Conservation (phyloP, 2,329 filamentous ascomycete species). For the Camillea tinctor region DNA sequence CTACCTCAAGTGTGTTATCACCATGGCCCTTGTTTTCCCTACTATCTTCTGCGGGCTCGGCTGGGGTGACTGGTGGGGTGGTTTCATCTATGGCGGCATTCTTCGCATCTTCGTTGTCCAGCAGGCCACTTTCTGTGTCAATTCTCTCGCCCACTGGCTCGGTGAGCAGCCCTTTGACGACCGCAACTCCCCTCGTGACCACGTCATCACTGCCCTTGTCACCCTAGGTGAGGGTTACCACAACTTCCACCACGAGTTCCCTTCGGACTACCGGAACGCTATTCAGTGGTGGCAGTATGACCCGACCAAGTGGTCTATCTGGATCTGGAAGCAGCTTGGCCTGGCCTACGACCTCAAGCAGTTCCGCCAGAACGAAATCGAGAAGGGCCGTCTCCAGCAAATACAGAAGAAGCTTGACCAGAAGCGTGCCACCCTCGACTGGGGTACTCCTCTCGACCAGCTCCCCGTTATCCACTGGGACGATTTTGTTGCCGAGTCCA, state of each 20-base stretch:
- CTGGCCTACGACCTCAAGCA: slow-evolving; percentile 76
- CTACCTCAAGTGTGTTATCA: slow-evolving; percentile 46
- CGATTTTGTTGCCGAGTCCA: slow-evolving; percentile 62
- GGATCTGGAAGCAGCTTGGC: slow-evolving; percentile 65
- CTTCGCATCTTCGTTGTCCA: slow-evolving; percentile 52
- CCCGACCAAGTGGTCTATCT: slow-evolving; percentile 70
- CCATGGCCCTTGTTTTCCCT: slow-evolving; percentile 47
- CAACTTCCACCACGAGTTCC: slow-evolving; percentile 74
- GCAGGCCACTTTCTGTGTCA: slow-evolving; percentile 54
- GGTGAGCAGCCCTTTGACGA: slow-evolving; percentile 69
- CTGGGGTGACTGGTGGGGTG: slow-evolving; percentile 49
- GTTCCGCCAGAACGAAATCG: slow-evolving; percentile 87
- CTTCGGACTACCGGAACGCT: slow-evolving; percentile 69
- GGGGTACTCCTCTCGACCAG: slow-evolving; percentile 62
- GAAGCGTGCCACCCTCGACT: slow-evolving; percentile 61
- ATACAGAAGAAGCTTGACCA: slow-evolving; percentile 68
- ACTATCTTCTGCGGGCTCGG: slow-evolving; percentile 45
- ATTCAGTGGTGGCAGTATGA: slow-evolving; percentile 71
- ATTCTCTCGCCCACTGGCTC: slow-evolving; percentile 53
- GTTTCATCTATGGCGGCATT: slow-evolving; percentile 50
- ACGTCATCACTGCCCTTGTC: slow-evolving; percentile 64
- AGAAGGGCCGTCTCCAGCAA: slow-evolving; percentile 67
- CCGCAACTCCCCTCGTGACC: slow-evolving; percentile 68
- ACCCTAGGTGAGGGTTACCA: slow-evolving; percentile 71
- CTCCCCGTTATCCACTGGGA: slow-evolving; percentile 48